Conservation (phyloP, 2,329 filamentous ascomycete species). For the Exutisphaerella laricina region DNA sequence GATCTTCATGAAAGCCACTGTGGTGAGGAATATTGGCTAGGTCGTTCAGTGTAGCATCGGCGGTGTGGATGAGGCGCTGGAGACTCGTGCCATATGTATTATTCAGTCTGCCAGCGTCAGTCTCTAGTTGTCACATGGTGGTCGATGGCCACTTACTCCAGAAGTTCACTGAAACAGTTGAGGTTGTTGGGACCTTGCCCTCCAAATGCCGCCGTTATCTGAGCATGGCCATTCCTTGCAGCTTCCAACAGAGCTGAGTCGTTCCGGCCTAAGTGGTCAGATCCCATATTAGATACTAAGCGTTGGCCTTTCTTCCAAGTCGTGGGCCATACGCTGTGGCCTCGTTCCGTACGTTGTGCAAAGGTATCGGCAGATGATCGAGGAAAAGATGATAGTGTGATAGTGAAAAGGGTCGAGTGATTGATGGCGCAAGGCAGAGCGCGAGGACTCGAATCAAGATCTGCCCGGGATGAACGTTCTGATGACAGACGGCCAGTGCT, state of each 20-base stretch:
- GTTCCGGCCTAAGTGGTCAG: not conserved
- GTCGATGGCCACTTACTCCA: not conserved
- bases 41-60: not conserved
- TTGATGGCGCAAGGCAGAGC: too few species aligned
- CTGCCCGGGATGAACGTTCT: too few species aligned
- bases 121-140: too few species aligned
- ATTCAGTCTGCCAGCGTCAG: not conserved
- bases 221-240: not conserved
- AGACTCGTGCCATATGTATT: not conserved
- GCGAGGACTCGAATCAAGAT: too few species aligned
- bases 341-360: not conserved
- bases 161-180: not conserved
- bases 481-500: too few species aligned
- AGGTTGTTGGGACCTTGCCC: conserved; percentile 1
- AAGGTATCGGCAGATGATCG: not conserved
- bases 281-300: not conserved
- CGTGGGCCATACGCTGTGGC: not conserved
- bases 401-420: too few species aligned
- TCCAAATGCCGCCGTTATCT: not conserved
- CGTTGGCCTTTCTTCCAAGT: not conserved
- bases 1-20: conserved; percentile 1
- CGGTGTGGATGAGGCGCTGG: not conserved
- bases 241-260: not conserved
- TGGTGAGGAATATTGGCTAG: not conserved
- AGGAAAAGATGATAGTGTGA: too few species aligned